Conservation (phyloP, 345 rosid species). For the Syzygium aromaticum region DNA sequence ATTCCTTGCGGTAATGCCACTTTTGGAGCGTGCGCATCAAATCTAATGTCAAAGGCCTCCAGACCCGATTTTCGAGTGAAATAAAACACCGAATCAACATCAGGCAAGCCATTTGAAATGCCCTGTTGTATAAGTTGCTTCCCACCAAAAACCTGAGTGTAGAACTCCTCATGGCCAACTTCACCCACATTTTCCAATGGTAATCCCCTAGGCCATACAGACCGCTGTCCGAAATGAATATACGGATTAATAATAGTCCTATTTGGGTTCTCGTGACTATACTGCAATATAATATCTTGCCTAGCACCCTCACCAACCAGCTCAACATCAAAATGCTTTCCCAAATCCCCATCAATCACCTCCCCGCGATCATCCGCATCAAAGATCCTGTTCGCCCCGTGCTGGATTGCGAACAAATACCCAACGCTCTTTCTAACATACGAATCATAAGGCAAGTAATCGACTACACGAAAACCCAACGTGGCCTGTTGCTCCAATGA, state of each 20-base stretch:
- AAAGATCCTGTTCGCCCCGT: conserved; percentile 89
- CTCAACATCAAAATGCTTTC: conserved; percentile 88
- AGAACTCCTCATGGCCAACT: conserved; percentile 79
- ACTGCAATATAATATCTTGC: conserved; percentile 79
- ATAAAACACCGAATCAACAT: conserved; percentile 98
- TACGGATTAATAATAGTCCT: conserved; percentile 86
- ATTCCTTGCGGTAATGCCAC: conserved; percentile 93
- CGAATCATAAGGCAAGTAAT: conserved; percentile 87
- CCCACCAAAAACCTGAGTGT: conserved; percentile 91
- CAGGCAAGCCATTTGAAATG: conserved; percentile 88
- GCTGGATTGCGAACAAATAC: conserved; percentile 92
- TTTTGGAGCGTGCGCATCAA: conserved; percentile 89
- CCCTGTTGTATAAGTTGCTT: conserved; percentile 98
- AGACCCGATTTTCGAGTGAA: conserved; percentile 72
- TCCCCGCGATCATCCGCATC: conserved; percentile 94
- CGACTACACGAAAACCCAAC: conserved; percentile 63
- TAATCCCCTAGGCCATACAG: conserved; percentile 98
- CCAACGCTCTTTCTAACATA: conserved; percentile 81
- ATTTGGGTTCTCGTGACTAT: conserved; percentile 72
- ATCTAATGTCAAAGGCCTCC: conserved; percentile 83
- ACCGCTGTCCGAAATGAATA: conserved; percentile 91
- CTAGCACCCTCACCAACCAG: conserved; percentile 76
- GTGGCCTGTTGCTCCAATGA: conserved; percentile 84
- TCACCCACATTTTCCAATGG: conserved; percentile 95
- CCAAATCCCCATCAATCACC: conserved; percentile 76